Conservation (phyloP, 257 asterid species). For the Solanum bulbocastanum region DNA sequence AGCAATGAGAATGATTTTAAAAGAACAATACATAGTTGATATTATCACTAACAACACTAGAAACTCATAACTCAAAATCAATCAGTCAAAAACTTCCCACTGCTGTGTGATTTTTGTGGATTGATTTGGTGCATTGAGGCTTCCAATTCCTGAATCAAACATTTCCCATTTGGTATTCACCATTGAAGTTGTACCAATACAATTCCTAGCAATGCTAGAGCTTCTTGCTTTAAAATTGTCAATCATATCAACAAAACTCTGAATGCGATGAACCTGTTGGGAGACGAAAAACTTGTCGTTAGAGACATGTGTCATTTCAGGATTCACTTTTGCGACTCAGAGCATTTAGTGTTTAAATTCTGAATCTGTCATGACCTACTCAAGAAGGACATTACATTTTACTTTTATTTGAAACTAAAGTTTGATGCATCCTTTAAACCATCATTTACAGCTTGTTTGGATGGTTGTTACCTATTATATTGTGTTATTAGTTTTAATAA, state of each 20-base stretch:
- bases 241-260: conserved; percentile 12
- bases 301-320: background rate
- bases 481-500: background rate
- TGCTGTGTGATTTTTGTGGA: conserved; percentile 7
- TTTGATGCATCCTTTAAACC: background rate
- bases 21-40: background rate
- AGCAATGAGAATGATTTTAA: background rate
- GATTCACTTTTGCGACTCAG: background rate
- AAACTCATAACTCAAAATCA: background rate
- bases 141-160: conserved; percentile 15
- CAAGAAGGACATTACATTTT: background rate
- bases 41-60: background rate
- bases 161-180: conserved; percentile 10
- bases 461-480: background rate
- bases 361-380: background rate
- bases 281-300: background rate
- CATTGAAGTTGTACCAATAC: background rate
- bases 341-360: background rate
- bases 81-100: conserved; percentile 7
- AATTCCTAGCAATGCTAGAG: background rate
- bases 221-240: conserved; percentile 12
- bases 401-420: background rate
- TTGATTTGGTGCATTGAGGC: conserved; percentile 3
- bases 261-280: conserved; percentile 15
- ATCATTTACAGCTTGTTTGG: background rate